Base-by-base conservation (phyloP, 1,284 basidiomycete species). In the Vanrija sp. region DNA sequence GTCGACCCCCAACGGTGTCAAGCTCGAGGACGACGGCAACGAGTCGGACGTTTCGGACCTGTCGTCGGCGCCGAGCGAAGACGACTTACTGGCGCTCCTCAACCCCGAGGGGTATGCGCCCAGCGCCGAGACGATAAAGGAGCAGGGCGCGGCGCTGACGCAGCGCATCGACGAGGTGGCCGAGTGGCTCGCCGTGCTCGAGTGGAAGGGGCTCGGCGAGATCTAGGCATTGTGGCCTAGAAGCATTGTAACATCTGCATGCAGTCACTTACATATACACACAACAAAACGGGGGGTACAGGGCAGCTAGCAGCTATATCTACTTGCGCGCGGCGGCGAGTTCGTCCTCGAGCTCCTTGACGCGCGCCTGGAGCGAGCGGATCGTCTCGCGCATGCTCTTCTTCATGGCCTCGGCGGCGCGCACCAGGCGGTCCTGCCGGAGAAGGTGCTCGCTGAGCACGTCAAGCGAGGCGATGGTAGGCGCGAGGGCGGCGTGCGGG, bases 351-450 rank as follows among this genome's bases (percentile, higher is more conserved):
- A 63, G 52, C 39, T 54, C 50, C 44, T 55, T 52, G 26, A 71
- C 68, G 52, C 58, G 49, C 10, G 68, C 67, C 53, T 72, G 61
- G 43, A 69, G 58, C 18, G 53, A 57, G 44, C 60, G 55, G 15
- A 75, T 71, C 23, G 64, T 68, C 46, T 52, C 65, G 19, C 73
- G 60, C 58, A 75, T 67, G 15, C 66, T 65, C 38, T 66, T 55
- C 55, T 73, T 73, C 61, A 69, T 68, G 42, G 64, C 57, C 38
- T 75, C 68, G 0, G 67, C 66, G 0, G 71, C 71, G 7, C 55
- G 49, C 15, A 73, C 57, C n/a, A 71, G 57, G 7, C 73, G 51
- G 21, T 75, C 73, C 57, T 69, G 66, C 4, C 71, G 67, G 38
- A 65, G 55, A 6, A 75, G 55, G 49, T 73, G 65, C 46, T 70